Evolutionary conservation across 78 protist genomes (phyloP), one percentile per base, ranked within the genome.

Genomic region (Pelomyxa schiedti): DNA sequence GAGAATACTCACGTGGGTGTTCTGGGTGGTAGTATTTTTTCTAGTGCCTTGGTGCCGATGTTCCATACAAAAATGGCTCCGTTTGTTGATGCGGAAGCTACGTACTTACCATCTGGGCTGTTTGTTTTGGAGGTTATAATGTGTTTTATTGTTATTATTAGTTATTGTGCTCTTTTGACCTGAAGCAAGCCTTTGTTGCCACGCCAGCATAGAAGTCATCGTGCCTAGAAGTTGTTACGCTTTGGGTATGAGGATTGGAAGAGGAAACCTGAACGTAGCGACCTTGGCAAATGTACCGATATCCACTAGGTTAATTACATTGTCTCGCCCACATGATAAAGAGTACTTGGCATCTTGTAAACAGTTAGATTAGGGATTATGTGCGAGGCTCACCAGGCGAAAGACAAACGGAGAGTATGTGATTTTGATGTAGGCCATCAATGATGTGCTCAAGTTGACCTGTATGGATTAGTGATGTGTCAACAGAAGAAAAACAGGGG

Each of bases 51-150:
- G 6, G 82, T 69, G 6, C 6, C 0, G 37, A 83, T 65, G 66
- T 84, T 83, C 93, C 93, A 89, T 8, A 89, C 68, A 52, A 72
- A 84, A 30, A 89, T 66, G 8, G 65, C 26, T 5, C 93, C 93
- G 77, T 84, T 84, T 24, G 58, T 67, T 2, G 79, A 63, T n/a
- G 88, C 87, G 0, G 88, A 66, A 1, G 75, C 66, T 37, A 84
- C 65, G 64, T 66, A 84, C 41, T 38, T 29, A 24, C 85, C 84
- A n/a, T 84, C 89, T 8, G 89, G 89, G 22, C 76, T 63, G 80
- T n/a, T n/a, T n/a, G n/a, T n/a, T n/a, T n/a, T n/a, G n/a, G n/a
- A n/a, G n/a, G n/a, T n/a, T n/a, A n/a, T n/a, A n/a, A n/a, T n/a
- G n/a, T n/a, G n/a, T n/a, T n/a, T n/a, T n/a, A n/a, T n/a, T n/a